These are phyloP conservation scores for Panellus pusillus DNA, from an alignment of 768 basidiomycete species.

Conservation along the genomic window DNA sequence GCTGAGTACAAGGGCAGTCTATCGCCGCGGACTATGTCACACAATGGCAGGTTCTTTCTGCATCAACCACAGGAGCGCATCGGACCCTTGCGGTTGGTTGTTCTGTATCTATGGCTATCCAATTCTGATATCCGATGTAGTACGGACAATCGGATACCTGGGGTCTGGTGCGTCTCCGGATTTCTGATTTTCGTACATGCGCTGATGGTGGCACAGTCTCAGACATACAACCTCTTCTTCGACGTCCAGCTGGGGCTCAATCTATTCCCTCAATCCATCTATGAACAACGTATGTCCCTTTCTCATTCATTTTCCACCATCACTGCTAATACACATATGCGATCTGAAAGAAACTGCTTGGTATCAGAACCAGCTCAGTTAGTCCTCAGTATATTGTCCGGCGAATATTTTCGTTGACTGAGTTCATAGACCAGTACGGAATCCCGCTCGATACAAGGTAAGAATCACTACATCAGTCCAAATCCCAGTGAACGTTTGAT, in stretches of 20 bases:
- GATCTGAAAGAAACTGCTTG: no score
- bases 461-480: no score
- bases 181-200: conserved; percentile 23
- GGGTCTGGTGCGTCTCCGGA: no score
- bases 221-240: conserved; percentile 35
- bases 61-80: conserved; percentile 45
- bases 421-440: conserved; percentile 20
- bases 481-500: no score
- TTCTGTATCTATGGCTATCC: background rate
- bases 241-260: conserved; percentile 43
- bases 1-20: no score
- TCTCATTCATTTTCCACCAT: no score
- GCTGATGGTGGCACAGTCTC: background rate
- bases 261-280: conserved; percentile 42
- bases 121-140: background rate
- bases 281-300: no score
- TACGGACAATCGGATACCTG: no score
- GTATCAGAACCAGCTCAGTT: no score
- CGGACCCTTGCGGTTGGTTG: conserved; percentile 38
- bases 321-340: no score
- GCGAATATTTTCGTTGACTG: background rate
- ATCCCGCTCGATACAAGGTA: conserved; percentile 35
- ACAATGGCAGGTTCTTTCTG: no score
- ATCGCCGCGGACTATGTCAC: no score
- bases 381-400: background rate